These are phyloP conservation scores for Penicillium sp. DNA, from an alignment of 2,329 filamentous ascomycete species.

Conservation along the genomic window DNA sequence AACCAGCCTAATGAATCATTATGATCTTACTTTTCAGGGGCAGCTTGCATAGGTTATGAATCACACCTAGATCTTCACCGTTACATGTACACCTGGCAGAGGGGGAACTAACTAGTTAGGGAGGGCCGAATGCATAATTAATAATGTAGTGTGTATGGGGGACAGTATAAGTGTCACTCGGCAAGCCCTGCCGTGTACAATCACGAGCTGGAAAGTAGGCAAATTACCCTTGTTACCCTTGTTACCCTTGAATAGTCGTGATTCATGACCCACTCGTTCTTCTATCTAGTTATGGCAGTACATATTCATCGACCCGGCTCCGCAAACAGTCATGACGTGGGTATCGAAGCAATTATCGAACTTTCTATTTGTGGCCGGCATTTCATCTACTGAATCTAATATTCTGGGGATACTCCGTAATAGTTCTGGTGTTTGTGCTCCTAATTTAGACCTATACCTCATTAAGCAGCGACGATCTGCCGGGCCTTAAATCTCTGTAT, in stretches of 20 bases:
- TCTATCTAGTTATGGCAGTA: background rate
- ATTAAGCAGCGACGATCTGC: constrained; percentile 5
- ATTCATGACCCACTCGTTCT: constrained; percentile 7
- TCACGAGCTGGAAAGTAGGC: background rate
- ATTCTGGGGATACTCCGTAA: background rate
- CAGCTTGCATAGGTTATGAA: too few species aligned
- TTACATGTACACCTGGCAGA: background rate
- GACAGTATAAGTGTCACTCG: background rate
- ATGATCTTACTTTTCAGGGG: background rate
- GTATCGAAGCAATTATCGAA: background rate
- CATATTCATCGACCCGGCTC: background rate
- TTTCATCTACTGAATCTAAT: background rate
- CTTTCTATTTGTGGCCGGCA: background rate
- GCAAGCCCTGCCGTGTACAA: constrained; percentile 9
- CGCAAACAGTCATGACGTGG: constrained; percentile 16
- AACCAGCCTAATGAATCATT: background rate
- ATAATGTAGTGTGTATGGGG: background rate
- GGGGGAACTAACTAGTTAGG: too few species aligned
- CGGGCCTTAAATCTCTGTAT: background rate
- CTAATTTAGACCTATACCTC: background rate
- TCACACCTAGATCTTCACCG: background rate
- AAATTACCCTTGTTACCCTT: background rate
- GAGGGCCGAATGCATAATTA: constrained; percentile 6
- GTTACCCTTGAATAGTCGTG: constrained; percentile 1
- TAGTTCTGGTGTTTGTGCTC: background rate